A percentile compares a stretch with the other conserved stretches of the same genome.
Conservation (phyloP, 176 grass and related monocot species). For the Oryza rufipogon region DNA sequence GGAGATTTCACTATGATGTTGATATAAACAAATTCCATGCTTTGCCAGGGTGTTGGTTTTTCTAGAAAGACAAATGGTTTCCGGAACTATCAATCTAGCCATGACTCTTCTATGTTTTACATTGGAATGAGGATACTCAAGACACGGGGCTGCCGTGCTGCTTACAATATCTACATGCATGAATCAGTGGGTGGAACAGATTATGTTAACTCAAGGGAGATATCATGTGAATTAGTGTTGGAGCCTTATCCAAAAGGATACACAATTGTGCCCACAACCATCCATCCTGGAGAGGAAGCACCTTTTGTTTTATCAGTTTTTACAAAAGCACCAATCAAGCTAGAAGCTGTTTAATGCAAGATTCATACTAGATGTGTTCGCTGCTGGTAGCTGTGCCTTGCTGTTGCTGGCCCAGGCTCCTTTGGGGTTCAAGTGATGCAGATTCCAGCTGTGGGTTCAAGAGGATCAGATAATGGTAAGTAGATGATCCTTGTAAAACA, state of each 20-base stretch:
- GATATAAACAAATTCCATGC: constrained; percentile 33
- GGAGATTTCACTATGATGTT: constrained; percentile 29
- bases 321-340: constrained; percentile 89
- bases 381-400: constrained; percentile 26
- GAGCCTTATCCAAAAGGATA: constrained; percentile 98
- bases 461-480: constrained; percentile 39
- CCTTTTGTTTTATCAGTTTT: constrained; percentile 99
- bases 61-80: constrained; percentile 92
- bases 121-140: constrained; percentile 99
- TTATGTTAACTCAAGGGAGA: constrained; percentile 97
- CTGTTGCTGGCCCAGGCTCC: constrained; percentile 33
- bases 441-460: constrained; percentile 42
- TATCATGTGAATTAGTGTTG: constrained; percentile 95
- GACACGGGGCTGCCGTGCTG: constrained; percentile 83
- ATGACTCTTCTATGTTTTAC: constrained; percentile 96
- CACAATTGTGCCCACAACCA: constrained; percentile 97
- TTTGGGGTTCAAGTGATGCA: constrained; percentile 15
- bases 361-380: constrained; percentile 28
- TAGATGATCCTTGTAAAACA: background rate
- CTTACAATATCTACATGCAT: constrained; percentile 99
- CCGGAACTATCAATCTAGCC: constrained; percentile 93
- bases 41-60: constrained; percentile 95
- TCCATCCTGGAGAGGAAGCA: constrained; percentile 98
- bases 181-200: constrained; percentile 96
- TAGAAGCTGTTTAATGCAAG: constrained; percentile 82